Conservation (phyloP, 441 rosid species). For the Dalechampia spathulata region DNA sequence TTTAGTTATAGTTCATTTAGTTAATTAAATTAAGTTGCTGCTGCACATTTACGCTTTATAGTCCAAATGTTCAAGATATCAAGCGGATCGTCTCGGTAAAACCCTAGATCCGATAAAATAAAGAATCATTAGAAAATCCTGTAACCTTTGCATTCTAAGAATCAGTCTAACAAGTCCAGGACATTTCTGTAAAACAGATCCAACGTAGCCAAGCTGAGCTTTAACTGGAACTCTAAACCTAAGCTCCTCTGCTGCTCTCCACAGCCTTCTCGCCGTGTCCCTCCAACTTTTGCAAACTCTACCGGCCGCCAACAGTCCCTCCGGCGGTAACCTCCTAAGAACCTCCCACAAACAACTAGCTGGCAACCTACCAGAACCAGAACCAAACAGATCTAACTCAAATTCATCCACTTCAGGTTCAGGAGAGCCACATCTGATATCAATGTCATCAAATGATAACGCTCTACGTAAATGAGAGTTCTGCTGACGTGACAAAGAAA, state of each 20-base stretch:
- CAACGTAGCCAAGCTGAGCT: slow-evolving; percentile 64
- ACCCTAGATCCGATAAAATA: slow-evolving; percentile 32
- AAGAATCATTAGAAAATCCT: slow-evolving; percentile 10
- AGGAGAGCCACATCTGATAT: slow-evolving; percentile 34
- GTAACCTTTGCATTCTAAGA: slow-evolving; percentile 80
- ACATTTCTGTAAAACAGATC: slow-evolving; percentile 77
- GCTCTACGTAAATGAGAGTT: slow-evolving; percentile 57
- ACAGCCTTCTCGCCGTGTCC: slow-evolving; percentile 55
- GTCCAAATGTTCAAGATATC: slow-evolving; percentile 6
- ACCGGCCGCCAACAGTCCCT: slow-evolving; percentile 57
- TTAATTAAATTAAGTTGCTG: slow-evolving; percentile 2
- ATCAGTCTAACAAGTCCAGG: slow-evolving; percentile 61
- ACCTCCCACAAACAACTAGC: slow-evolving; percentile 68
- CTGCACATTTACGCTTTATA: neutral
- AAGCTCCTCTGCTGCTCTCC: slow-evolving; percentile 86
- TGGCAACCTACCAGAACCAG: slow-evolving; percentile 42
- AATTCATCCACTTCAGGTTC: slow-evolving; percentile 33
- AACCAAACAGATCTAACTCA: slow-evolving; percentile 26
- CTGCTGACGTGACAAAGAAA: slow-evolving; percentile 29
- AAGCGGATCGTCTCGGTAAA: slow-evolving; percentile 13
- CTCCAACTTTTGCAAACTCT: slow-evolving; percentile 87
- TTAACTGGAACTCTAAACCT: slow-evolving; percentile 58
- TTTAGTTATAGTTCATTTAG: neutral
- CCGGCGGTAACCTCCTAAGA: slow-evolving; percentile 65
- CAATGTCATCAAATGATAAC: slow-evolving; percentile 68